These are phyloP conservation scores for Graphiopsis chlorocephala DNA, from an alignment of 2,329 filamentous ascomycete genomes.

Conservation along the genomic window DNA sequence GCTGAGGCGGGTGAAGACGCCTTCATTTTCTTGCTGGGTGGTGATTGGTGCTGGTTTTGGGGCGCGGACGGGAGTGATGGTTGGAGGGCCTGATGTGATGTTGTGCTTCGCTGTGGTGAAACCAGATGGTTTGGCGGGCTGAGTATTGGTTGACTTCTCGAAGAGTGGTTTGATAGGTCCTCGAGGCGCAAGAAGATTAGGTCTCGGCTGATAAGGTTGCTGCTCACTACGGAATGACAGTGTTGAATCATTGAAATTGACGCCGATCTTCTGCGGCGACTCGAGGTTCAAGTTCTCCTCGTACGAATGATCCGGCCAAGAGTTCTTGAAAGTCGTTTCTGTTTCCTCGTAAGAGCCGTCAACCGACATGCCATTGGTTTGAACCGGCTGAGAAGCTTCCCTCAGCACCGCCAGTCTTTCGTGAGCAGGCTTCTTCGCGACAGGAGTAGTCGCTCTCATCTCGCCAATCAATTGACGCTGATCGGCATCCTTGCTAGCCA, in stretches of 20 bases:
- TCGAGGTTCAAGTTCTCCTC: constrained; percentile 36
- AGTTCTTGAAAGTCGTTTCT: constrained; percentile 2
- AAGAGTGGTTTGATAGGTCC: constrained; percentile 27
- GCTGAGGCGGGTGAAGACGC: constrained; percentile 27
- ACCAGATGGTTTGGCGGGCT: constrained; percentile 26
- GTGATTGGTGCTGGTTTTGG: neutral
- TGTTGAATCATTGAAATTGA: constrained; percentile 36
- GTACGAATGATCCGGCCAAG: constrained; percentile 24
- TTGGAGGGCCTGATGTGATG: neutral
- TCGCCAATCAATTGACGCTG: constrained; percentile 31
- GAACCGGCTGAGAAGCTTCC: neutral
- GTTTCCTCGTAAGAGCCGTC: constrained; percentile 14
- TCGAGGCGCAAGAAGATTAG: constrained; percentile 18
- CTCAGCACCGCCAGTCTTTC: neutral
- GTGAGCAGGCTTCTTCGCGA: constrained; percentile 4
- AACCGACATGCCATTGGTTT: neutral
- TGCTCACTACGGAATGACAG: neutral
- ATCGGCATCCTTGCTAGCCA: constrained; percentile 29
- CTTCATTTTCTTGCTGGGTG: constrained; percentile 1
- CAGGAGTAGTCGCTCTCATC: constrained; percentile 15
- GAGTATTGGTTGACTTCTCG: constrained; percentile 30
- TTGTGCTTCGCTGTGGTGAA: constrained; percentile 17
- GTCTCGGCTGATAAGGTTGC: constrained; percentile 16
- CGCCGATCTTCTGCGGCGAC: constrained; percentile 34
- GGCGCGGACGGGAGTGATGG: constrained; percentile 9